Percentiles rank a stretch among this genome's conserved stretches.
These are phyloP conservation scores for Phialocephala sp. DNA, from an alignment of 2,329 filamentous ascomycete species.

Conservation along the genomic window DNA sequence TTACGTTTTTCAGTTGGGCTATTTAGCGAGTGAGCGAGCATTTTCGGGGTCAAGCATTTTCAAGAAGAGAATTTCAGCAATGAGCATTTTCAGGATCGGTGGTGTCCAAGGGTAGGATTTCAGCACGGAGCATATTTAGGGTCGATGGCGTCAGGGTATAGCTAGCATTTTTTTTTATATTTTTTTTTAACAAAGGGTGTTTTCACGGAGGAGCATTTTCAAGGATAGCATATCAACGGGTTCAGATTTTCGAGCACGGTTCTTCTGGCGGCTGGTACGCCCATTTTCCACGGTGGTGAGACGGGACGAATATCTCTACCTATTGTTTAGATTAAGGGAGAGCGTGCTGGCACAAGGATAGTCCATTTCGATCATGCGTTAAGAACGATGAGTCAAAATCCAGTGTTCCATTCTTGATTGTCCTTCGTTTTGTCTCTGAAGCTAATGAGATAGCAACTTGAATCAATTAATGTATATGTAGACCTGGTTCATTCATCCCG, in stretches of 20 bases:
- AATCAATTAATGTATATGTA: too few species aligned
- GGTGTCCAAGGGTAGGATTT: neutral
- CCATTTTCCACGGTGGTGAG: neutral
- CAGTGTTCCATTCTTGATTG: too few species aligned
- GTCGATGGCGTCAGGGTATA: too few species aligned
- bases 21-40: neutral
- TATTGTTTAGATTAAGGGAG: neutral
- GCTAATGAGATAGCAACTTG: too few species aligned
- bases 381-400: too few species aligned
- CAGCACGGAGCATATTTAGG: neutral
- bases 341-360: conserved; percentile 1
- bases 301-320: neutral
- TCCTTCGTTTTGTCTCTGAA: too few species aligned
- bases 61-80: neutral
- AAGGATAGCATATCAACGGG: neutral
- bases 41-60: neutral
- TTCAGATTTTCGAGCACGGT: neutral
- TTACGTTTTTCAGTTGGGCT: neutral
- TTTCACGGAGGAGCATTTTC: too few species aligned
- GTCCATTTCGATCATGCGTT: too few species aligned
- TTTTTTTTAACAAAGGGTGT: too few species aligned
- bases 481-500: too few species aligned
- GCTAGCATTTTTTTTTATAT: too few species aligned
- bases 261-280: neutral
- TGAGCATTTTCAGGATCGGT: too few species aligned